Percentiles rank a stretch among this genome's conserved stretches.
Evolutionary conservation across 2,329 filamentous ascomycete genomes (phyloP).

Genomic region (Beauveria australis): DNA sequence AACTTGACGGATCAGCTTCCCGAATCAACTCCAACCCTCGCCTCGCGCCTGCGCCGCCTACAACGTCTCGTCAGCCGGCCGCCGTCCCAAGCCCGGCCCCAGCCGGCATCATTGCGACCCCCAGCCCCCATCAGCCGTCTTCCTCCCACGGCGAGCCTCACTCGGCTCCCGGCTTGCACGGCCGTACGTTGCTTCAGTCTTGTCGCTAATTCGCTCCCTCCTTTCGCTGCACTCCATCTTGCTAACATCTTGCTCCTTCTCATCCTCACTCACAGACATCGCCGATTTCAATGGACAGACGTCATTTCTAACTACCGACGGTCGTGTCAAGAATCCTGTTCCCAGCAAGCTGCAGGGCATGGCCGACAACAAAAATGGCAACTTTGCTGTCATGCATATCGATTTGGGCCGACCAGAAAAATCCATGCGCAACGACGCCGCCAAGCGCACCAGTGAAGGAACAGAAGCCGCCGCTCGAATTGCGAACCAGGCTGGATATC

Average conservation of each 20-base stretch:
- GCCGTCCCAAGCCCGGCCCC: slow-evolving; percentile 3
- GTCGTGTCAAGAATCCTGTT: slow-evolving; percentile 43
- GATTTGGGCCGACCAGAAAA: slow-evolving; percentile 38
- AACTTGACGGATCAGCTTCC: slow-evolving; percentile 7
- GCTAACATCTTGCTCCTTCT: background rate
- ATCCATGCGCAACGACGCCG: slow-evolving; percentile 43
- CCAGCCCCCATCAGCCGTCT: slow-evolving; percentile 4
- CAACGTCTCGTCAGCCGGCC: slow-evolving; percentile 3
- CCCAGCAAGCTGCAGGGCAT: slow-evolving; percentile 55
- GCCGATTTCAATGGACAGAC: slow-evolving; percentile 15
- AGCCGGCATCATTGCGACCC: background rate
- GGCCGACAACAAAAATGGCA: slow-evolving; percentile 47
- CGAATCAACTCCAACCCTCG: slow-evolving; percentile 4
- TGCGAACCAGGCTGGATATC: slow-evolving; percentile 46
- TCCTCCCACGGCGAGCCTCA: background rate
- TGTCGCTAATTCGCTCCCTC: background rate
- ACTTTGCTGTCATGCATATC: slow-evolving; percentile 58
- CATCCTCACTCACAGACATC: background rate
- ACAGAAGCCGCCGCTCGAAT: slow-evolving; percentile 50
- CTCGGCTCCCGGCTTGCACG: background rate
- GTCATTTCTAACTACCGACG: slow-evolving; percentile 18
- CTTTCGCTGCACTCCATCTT: background rate
- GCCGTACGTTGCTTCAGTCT: background rate
- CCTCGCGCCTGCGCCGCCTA: slow-evolving; percentile 2
- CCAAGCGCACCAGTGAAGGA: slow-evolving; percentile 53